Conservation (phyloP, 169 alveolate species). For the Blepharisma undulans region DNA sequence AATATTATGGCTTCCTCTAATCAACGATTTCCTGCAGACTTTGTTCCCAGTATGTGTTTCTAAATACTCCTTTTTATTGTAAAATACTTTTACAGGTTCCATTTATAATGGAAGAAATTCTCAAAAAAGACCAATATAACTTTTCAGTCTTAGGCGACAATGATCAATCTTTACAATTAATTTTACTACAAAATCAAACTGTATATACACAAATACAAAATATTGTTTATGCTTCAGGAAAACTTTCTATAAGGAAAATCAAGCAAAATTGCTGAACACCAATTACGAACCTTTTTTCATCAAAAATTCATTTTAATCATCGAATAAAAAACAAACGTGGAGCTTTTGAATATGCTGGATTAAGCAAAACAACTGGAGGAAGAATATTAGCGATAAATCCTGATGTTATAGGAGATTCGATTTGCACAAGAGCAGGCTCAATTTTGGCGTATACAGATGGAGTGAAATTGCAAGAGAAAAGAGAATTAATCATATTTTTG, state of each 20-base stretch:
- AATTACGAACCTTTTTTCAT: not conserved
- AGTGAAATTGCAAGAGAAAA: not conserved
- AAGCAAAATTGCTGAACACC: not conserved
- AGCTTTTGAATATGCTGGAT: constrained; percentile 18
- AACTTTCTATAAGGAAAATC: not conserved
- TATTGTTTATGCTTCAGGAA: not conserved
- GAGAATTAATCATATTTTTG: not conserved
- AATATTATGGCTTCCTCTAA: constrained; percentile 76
- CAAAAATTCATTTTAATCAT: not conserved
- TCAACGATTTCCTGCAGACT: constrained; percentile 36
- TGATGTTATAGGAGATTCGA: not conserved
- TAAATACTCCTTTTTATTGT: constrained; percentile 46
- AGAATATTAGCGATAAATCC: constrained; percentile 1
- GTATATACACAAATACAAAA: not conserved
- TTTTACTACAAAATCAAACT: not conserved
- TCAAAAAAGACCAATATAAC: not conserved
- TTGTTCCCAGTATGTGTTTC: constrained; percentile 53
- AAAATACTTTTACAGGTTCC: constrained; percentile 49
- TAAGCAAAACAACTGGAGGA: constrained; percentile 2
- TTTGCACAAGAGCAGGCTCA: not conserved
- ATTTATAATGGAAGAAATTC: constrained; percentile 31
- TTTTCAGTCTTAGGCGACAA: not conserved
- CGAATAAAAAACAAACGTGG: not conserved
- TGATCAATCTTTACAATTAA: not conserved
- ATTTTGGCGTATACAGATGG: constrained; percentile 8